Base-by-base conservation (phyloP, 306 rosid genomes). In the Vigna radiata region DNA sequence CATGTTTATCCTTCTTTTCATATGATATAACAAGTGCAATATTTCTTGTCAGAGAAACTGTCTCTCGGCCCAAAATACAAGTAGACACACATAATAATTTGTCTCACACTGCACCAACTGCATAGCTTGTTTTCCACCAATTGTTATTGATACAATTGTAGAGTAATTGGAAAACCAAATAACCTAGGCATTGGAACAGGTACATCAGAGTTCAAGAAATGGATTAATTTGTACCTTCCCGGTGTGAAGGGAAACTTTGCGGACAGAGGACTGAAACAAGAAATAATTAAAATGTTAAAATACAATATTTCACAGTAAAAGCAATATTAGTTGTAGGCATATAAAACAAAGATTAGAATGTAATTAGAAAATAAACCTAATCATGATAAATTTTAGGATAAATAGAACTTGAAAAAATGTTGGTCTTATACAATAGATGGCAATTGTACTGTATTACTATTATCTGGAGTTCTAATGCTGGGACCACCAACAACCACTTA, bases 251-350 rank as follows among this genome's bases (percentile, higher is more conserved):
- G 87, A 85, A 12, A 95, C 97, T 85, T 81, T 89, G 71, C 98
- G 95, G 75, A 95, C 83, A 8, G 98, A 88, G 63, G 98, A 95
- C 98, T 95, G 97, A 67, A 85, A 85, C 72, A 58, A 80, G 31
- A 78, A 72, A 79, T 52, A 73, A 46, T 29, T 10, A 31, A 36
- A 69, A 63, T 17, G 71, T 85, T 73, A 68, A 55, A 52, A 8
- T 4, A 18, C 70, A 44, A 54, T 73, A 70, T 68, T 64, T 16
- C 36, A 81, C 5, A 33, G 8, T 7, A 64, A 50, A 67, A 75
- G 53, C 6, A 53, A 68, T 16, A 76, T 12, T 46, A 59, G 69
- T 14, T 44, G 43, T 21, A 29, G 31, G 4, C 15, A 19, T 29
- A 60, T 19, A 60, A 15, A 77, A 54, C 41, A 76, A 77, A 43